These are phyloP conservation scores for Verticillium zaregamsianum DNA, from an alignment of 2,329 filamentous ascomycete genomes.

Conservation along the genomic window DNA sequence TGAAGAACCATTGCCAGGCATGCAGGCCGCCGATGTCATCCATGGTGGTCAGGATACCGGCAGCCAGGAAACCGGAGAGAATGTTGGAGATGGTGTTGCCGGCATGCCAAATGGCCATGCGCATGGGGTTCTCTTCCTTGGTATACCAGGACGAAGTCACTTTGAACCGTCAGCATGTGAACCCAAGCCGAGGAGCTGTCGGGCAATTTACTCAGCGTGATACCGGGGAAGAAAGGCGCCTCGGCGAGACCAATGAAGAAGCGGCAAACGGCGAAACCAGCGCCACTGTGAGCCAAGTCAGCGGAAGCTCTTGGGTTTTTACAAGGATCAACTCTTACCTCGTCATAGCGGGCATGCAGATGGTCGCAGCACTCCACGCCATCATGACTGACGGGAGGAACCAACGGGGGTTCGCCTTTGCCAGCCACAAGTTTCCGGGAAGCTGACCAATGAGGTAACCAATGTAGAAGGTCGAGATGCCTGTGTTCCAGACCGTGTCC, in stretches of 20 bases:
- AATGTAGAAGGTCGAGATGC: conserved; percentile 36
- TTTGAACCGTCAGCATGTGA: background rate
- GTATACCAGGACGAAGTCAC: conserved; percentile 41
- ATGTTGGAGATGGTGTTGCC: conserved; percentile 41
- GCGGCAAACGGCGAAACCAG: conserved; percentile 17
- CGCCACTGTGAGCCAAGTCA: conserved; percentile 9
- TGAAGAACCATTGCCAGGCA: conserved; percentile 42
- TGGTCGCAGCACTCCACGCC: conserved; percentile 33
- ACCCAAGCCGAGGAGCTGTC: too few species aligned
- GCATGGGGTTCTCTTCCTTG: conserved; percentile 32
- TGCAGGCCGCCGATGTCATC: conserved; percentile 30
- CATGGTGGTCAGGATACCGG: conserved; percentile 39
- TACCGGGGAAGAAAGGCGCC: conserved; percentile 40
- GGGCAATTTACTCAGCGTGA: conserved; percentile 30
- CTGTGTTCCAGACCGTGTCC: conserved; percentile 30
- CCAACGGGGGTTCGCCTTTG: conserved; percentile 28
- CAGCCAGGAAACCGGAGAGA: conserved; percentile 38
- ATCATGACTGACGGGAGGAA: conserved; percentile 34
- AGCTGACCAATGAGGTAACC: conserved; percentile 39
- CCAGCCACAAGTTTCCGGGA: conserved; percentile 39
- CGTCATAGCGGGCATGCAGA: conserved; percentile 35
- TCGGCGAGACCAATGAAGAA: conserved; percentile 24
- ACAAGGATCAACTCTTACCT: conserved; percentile 11
- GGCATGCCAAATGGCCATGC: conserved; percentile 39
- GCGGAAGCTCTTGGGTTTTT: background rate